A percentile compares a stretch with the other conserved stretches of the same genome.
phyloP scores from a whole-genome alignment of 305 asterid genomes.

The Fraxinus dipetala region DNA sequence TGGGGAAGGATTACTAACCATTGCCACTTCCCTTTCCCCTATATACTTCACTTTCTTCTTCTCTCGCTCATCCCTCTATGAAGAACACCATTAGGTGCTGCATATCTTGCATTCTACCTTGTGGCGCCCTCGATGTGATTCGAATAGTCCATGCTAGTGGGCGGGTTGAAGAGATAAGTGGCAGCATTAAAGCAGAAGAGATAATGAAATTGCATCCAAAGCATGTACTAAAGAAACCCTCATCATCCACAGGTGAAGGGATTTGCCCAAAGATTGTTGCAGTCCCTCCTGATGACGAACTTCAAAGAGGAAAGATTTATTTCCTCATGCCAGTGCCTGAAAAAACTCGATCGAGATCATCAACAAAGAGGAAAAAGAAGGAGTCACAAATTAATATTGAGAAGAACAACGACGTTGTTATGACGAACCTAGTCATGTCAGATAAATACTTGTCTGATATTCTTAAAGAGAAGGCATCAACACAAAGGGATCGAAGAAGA shows the following conservation, averaged over 20 bases:
- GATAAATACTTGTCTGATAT: constrained; percentile 44
- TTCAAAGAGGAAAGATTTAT: constrained; percentile 85
- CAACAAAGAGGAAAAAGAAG: constrained; percentile 28
- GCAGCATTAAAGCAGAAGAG: constrained; percentile 59
- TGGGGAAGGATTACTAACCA: neutral
- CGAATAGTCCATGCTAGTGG: constrained; percentile 85
- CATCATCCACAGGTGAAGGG: constrained; percentile 44
- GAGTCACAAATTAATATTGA: constrained; percentile 5
- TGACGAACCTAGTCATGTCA: constrained; percentile 9
- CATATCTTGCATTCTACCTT: constrained; percentile 97
- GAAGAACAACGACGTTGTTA: neutral
- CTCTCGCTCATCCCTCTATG: constrained; percentile 32
- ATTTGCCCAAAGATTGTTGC: constrained; percentile 59
- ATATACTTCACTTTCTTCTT: neutral
- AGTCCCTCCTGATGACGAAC: constrained; percentile 76
- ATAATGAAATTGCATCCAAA: constrained; percentile 77
- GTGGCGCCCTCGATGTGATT: constrained; percentile 89
- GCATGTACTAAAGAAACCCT: constrained; percentile 80
- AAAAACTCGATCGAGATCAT: constrained; percentile 21
- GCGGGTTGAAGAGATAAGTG: constrained; percentile 72
- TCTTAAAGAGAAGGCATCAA: constrained; percentile 37
- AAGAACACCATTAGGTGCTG: constrained; percentile 74
- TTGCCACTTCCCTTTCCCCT: neutral
- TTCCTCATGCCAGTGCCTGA: constrained; percentile 52
- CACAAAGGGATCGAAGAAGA: constrained; percentile 43